phyloP scores from a whole-genome alignment of 106 monocot species.

The Allium fistulosum region DNA sequence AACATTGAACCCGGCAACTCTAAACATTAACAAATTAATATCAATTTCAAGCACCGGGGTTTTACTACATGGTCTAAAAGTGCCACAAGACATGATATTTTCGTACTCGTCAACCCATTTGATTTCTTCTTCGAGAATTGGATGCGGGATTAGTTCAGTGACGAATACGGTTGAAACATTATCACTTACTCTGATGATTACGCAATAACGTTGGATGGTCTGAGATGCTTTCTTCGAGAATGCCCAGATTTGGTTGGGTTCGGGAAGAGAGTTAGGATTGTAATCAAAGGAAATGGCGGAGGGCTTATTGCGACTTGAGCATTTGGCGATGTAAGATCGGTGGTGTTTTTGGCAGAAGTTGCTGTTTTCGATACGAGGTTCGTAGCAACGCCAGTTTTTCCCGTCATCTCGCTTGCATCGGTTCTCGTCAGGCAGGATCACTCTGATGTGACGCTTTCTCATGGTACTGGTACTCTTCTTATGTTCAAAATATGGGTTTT shows the following conservation, averaged over 20 bases:
- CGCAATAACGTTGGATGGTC: neutral
- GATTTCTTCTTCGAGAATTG: constrained; percentile 2
- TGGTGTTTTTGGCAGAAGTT: constrained; percentile 5
- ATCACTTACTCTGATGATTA: neutral
- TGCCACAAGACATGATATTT: neutral
- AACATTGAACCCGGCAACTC: neutral
- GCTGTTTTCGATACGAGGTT: neutral
- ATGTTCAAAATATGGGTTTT: neutral
- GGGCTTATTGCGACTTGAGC: neutral
- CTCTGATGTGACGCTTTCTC: neutral
- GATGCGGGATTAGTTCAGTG: neutral
- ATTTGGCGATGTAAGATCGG: neutral
- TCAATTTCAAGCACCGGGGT: neutral
- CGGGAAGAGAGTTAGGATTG: neutral
- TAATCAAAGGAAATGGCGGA: neutral
- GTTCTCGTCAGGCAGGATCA: constrained; percentile 1
- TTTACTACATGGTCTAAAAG: neutral
- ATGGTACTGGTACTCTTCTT: neutral
- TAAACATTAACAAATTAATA: neutral
- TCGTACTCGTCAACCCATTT: neutral
- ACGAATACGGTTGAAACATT: neutral
- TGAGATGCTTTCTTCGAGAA: neutral
- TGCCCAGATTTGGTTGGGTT: constrained; percentile 4
- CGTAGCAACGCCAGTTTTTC: constrained; percentile 3
- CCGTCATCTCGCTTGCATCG: constrained; percentile 7